phyloP scores from a whole-genome alignment of 2,329 filamentous ascomycete species.

The Cytospora piceae region DNA sequence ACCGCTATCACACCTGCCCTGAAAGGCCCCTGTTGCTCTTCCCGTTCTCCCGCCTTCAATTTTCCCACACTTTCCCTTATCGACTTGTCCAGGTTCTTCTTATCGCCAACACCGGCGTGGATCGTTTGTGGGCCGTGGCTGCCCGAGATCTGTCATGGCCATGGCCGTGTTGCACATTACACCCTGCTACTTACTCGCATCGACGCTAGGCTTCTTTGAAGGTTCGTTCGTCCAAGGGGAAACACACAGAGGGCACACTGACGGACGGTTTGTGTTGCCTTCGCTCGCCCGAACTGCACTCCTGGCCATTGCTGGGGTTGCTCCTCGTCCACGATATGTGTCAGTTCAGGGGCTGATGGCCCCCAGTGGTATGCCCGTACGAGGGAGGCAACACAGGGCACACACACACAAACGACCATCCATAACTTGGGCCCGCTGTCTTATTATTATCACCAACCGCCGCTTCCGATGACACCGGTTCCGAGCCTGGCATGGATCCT shows the following conservation, averaged over 20 bases:
- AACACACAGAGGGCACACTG: not conserved
- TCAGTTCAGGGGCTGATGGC: not conserved
- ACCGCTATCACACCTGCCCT: not conserved
- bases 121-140: not conserved
- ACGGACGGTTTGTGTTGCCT: not conserved
- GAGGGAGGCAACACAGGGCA: constrained; percentile 4
- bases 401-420: constrained; percentile 1
- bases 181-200: not conserved
- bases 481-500: not conserved
- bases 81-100: not conserved
- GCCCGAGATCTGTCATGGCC: not conserved
- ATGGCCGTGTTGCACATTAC: not conserved
- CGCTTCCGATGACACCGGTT: constrained; percentile 16
- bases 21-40: not conserved
- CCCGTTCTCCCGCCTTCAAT: not conserved
- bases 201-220: not conserved
- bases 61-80: not conserved
- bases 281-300: not conserved
- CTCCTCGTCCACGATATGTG: not conserved
- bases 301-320: not conserved
- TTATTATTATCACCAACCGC: constrained; percentile 17
- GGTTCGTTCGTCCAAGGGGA: not conserved
- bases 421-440: constrained; percentile 4
- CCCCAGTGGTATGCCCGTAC: constrained; percentile 9
- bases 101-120: not conserved